Evolutionary conservation across 192 early-diverging fungal species (phyloP), one percentile per base, ranked within the genome.

Genomic region (Podila horticola): DNA sequence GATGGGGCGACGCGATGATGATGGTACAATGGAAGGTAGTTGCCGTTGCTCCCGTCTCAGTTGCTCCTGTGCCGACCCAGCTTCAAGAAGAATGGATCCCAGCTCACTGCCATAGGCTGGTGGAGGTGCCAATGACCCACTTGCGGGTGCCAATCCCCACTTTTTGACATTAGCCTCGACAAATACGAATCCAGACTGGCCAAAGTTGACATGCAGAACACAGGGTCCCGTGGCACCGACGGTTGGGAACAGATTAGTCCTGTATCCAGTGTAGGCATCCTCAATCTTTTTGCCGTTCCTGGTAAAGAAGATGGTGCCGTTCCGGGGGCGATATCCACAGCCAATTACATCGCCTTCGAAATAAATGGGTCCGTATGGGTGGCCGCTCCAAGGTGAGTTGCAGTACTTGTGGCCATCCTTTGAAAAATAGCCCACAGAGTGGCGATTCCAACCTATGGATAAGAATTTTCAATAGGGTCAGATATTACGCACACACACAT

Each of bases 161-260:
- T 92, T 91, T 85, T 93, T 94, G 45, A 94, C 92, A 69, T 94
- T 94, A 50, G 93, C 94, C 69, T 95, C 94, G 6, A 95, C 87
- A 84, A 95, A 95, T 9, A 95, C 94, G 81, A 94, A 95, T 13
- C 93, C 93, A 38, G 88, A 86, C 73, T 94, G 93, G 19, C 93
- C 93, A 86, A 94, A 89, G 83, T 94, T 94, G 65, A 92, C 91
- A 77, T 88, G 87, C 6, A 90, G 66, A 13, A 82, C 79, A 68
- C 88, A 89, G 17, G 87, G 87, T 7, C 89, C 89, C 22, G 88
- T 88, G 0, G 89, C 88, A 9, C 88, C 88, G 19, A 90, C 84
- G 7, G 88, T 88, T 9, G 89, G 89, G 68, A 94, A 94, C 48
- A 94, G 65, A 65, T 94, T 92, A 75, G 88, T 92, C 34, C 90